Percentiles rank a stretch among this genome's conserved stretches.
These are phyloP conservation scores for Talaromyces nanjingensis DNA, from an alignment of 495 filamentous ascomycete genomes.

Conservation along the genomic window DNA sequence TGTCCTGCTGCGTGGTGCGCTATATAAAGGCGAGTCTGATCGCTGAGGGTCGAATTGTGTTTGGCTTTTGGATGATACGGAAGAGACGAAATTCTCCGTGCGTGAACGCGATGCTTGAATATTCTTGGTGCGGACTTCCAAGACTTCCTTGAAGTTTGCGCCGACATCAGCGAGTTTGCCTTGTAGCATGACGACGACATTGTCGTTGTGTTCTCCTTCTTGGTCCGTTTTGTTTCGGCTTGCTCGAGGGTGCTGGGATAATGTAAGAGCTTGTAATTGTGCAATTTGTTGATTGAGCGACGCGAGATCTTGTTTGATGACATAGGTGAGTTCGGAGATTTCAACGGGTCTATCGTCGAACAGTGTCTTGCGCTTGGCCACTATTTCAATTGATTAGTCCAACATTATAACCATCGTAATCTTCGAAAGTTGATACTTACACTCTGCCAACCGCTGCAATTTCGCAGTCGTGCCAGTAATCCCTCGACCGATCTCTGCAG, in stretches of 20 bases:
- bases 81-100: conserved; percentile 94
- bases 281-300: conserved; percentile 83
- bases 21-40: conserved; percentile 79
- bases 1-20: conserved; percentile 62
- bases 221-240: conserved; percentile 55
- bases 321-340: conserved; percentile 90
- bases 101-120: conserved; percentile 88
- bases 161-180: conserved; percentile 91
- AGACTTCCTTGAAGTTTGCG: conserved; percentile 92
- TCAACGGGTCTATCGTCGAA: conserved; percentile 96
- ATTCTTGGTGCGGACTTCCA: conserved; percentile 96
- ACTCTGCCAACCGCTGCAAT: conserved; percentile 81
- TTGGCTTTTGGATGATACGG: conserved; percentile 74
- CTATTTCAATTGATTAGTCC: conserved; percentile 31
- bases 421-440: conserved; percentile 35
- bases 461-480: conserved; percentile 93
- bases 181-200: conserved; percentile 88
- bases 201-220: conserved; percentile 95
- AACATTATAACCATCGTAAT: not conserved
- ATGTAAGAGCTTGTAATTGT: conserved; percentile 63
- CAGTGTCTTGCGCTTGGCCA: conserved; percentile 92
- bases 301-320: conserved; percentile 96
- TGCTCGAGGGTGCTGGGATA: conserved; percentile 63
- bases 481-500: conserved; percentile 82
- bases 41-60: conserved; percentile 48